Evolutionary conservation across 441 rosid species (phyloP), one percentile per base, ranked within the genome.

Genomic region (Pelargonium hybrid): DNA sequence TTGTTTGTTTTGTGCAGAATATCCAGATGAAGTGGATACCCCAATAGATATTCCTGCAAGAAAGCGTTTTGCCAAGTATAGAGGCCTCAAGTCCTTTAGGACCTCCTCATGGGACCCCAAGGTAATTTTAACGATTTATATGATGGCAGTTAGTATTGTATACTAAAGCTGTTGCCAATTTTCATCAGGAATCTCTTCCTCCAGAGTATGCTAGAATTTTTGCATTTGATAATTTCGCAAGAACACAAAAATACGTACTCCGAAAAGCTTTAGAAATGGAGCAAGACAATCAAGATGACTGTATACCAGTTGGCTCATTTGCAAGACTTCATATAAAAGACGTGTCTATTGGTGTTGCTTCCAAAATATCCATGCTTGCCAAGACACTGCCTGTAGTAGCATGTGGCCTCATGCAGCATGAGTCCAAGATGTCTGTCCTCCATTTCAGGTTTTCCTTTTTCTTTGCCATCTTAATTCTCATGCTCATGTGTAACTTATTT

Each of bases 41-140:
- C 99, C 99, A 23, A 41, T 88, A 67, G 99, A 92, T 82, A 75
- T 82, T 78, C 93, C 91, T 61, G 98, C 94, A 54, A 85, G 92
- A 83, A 87, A 84, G 80, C 98, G 98, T 25, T 92, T 93, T 70
- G 91, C 92, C 17, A 89, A 92, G 84, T 92, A 84, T 82, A 88
- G 99, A 81, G 97, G 99, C 74, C 83, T 94, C 65, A 89, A 94
- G 82, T 94, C 98, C 77, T 89, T 94, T 70, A 88, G 99, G 85
- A 92, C 97, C 62, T 94, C 98, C 48, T 79, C 87, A n/a, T 92
- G 99, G 99, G 99, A 94, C 80, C 96, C 96, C n/a, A 91, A 92
- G 78, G 99, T 94, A 84, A 65, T 67, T 54, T 69, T 65, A 59
- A 31, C 25, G n/a, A 65, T 65, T 71, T 52, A 45, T 67, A 52